A percentile compares a stretch with the other conserved stretches of the same genome.
Conservation (phyloP, 192 early-diverging fungal genomes). For the Coemansia sp. region DNA sequence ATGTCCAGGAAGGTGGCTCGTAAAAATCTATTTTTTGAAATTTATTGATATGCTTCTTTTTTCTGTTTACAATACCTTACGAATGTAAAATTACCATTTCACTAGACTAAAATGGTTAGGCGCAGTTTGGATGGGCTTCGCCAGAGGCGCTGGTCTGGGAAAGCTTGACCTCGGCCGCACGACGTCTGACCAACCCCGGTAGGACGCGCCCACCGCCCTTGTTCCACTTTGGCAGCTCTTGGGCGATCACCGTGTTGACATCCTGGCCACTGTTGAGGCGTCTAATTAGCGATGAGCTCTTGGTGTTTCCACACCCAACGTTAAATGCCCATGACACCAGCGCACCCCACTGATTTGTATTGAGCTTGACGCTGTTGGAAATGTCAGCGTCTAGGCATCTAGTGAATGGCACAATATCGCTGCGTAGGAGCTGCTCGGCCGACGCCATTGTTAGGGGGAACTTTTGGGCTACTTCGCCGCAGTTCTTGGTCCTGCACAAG, state of each 20-base stretch:
- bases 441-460: slow-evolving; percentile 36
- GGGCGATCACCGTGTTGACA: slow-evolving; percentile 26
- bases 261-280: slow-evolving; percentile 37
- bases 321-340: slow-evolving; percentile 49
- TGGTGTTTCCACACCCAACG: slow-evolving; percentile 30
- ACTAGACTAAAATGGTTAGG: neutral
- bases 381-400: slow-evolving; percentile 29
- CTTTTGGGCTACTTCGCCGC: slow-evolving; percentile 26
- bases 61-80: neutral
- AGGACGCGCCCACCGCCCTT: slow-evolving; percentile 29
- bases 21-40: neutral
- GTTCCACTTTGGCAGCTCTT: slow-evolving; percentile 50
- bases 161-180: slow-evolving; percentile 34
- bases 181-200: slow-evolving; percentile 29
- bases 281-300: slow-evolving; percentile 32
- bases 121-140: slow-evolving; percentile 29
- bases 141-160: slow-evolving; percentile 21
- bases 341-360: slow-evolving; percentile 45
- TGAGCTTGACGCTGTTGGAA: slow-evolving; percentile 21
- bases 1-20: slow-evolving; percentile 20
- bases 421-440: slow-evolving; percentile 30
- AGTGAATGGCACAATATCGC: slow-evolving; percentile 28
- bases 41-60: neutral
- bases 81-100: neutral
- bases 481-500: slow-evolving; percentile 24